Base-by-base conservation (phyloP, 176 grass and related monocot genomes). In the Zizania latifolia region DNA sequence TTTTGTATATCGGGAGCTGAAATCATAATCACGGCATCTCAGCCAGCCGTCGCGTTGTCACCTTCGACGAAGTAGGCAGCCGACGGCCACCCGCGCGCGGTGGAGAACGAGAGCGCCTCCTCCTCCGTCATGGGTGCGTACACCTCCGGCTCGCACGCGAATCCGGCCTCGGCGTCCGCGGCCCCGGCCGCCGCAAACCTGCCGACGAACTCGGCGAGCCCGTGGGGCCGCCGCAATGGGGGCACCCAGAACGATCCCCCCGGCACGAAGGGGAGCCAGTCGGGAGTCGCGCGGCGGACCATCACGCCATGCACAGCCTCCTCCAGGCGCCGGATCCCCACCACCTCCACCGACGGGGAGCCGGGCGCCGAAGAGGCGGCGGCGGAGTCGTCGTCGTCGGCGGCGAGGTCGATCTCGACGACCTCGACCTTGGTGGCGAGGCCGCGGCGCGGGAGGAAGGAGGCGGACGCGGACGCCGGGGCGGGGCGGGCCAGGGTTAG, bases 221-320 rank as follows among this genome's bases (percentile, higher is more conserved):
- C 89, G 2, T 74, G 50, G 21, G 82, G 86, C 40, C 83, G 89
- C 29, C 79, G 84, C 43, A 93, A 32, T 7, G 92, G 87, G 28
- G 96, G 92, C 4, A 99, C 89, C 92, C 92, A 99, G 87, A 94
- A 99, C 4, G 92, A 99, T 0, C 79, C 76, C 7, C 92, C 96
- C 0, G 96, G 92, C 4, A 99, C 77, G 82, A 99, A 99, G 11
- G 96, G 96, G 8, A 99, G 86, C 96, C 92, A 99, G 34, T 94
- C 96, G 19, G 96, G 96, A 14, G 92, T 86, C 43, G 89, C 86
- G 39, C 87, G 83, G 10, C 91, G 89, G 29, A 95, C 89, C 56
- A 99, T 84, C n/a, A 92, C 84, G 8, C 86, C 87, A 40, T 94
- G 96, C 37, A 99, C 86, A 24, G 89, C 91, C 37, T 99, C 96